Percentiles rank a stretch among this genome's conserved stretches.
Conservation (phyloP, 495 filamentous ascomycete genomes). For the Podospora conica region DNA sequence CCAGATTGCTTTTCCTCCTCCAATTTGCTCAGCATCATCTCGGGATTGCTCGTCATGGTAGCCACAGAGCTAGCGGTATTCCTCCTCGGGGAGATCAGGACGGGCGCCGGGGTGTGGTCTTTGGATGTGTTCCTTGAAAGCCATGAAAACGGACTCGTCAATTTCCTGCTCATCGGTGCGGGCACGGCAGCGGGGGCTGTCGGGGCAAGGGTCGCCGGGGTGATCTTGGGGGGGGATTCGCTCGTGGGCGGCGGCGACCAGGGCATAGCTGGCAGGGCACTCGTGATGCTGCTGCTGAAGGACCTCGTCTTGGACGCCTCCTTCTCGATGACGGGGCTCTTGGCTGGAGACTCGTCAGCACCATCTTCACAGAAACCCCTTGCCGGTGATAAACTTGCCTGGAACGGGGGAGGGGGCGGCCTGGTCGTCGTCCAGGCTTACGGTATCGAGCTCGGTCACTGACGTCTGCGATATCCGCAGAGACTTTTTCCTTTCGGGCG, state of each 20-base stretch:
- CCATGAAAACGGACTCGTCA: conserved; percentile 79
- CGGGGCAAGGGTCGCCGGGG: conserved; percentile 24
- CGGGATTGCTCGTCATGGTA: conserved; percentile 66
- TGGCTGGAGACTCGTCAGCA: conserved; percentile 17
- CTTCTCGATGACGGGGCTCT: conserved; percentile 20
- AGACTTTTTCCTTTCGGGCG: conserved; percentile 36
- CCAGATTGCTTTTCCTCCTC: conserved; percentile 52
- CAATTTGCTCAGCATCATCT: conserved; percentile 63
- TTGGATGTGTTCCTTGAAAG: conserved; percentile 66
- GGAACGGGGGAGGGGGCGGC: conserved; percentile 3
- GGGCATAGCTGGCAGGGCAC: conserved; percentile 49
- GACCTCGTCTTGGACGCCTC: conserved; percentile 35
- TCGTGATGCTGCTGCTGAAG: conserved; percentile 43
- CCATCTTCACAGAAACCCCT: conserved; percentile 11
- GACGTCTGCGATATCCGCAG: conserved; percentile 59
- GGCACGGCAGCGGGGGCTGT: conserved; percentile 39
- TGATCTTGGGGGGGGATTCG: conserved; percentile 32
- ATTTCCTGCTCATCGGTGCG: conserved; percentile 51
- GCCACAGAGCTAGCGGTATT: conserved; percentile 72
- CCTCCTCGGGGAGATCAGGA: conserved; percentile 43
- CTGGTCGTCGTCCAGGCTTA: conserved; percentile 57
- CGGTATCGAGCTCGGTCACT: conserved; percentile 51
- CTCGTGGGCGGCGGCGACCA: conserved; percentile 40
- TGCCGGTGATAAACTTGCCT: conserved; percentile 15
- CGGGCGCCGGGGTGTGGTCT: conserved; percentile 53